Conservation (phyloP, 2,329 filamentous ascomycete species). For the Colletotrichum somersetense region DNA sequence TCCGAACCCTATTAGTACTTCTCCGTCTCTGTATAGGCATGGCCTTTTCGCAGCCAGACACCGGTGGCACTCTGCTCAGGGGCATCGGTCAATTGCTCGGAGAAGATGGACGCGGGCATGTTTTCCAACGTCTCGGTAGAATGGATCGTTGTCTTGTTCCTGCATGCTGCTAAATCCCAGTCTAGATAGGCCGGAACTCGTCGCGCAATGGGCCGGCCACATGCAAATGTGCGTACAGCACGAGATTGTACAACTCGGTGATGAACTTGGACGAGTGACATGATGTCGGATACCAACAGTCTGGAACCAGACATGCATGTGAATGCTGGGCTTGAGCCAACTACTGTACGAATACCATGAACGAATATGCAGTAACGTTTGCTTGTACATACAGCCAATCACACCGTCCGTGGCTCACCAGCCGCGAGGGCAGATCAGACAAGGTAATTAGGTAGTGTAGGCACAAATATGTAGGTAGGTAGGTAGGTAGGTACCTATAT, state of each 20-base stretch:
- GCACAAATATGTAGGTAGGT: not conserved
- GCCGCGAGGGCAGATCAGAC: not conserved
- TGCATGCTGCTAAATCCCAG: not conserved
- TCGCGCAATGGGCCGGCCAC: not conserved
- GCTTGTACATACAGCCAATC: constrained; percentile 22
- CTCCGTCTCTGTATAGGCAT: not conserved
- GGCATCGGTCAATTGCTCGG: not conserved
- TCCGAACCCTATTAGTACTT: not conserved
- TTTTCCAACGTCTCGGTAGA: not conserved
- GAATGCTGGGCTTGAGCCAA: too few species aligned
- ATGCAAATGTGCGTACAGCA: not conserved
- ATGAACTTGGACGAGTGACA: not conserved
- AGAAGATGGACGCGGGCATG: not conserved
- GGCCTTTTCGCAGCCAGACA: not conserved
- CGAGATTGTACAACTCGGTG: not conserved
- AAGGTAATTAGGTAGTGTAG: too few species aligned
- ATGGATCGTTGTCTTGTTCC: not conserved
- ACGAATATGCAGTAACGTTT: too few species aligned
- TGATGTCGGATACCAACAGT: not conserved
- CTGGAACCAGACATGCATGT: not conserved
- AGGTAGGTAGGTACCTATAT: constrained; percentile 7
- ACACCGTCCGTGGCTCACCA: constrained; percentile 1
- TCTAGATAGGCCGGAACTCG: not conserved
- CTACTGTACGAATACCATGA: too few species aligned
- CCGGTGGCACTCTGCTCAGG: not conserved